Percentiles rank a stretch among this genome's conserved stretches.
phyloP scores from a whole-genome alignment of 108 stramenopile genomes.

The Ochromonas danica region DNA sequence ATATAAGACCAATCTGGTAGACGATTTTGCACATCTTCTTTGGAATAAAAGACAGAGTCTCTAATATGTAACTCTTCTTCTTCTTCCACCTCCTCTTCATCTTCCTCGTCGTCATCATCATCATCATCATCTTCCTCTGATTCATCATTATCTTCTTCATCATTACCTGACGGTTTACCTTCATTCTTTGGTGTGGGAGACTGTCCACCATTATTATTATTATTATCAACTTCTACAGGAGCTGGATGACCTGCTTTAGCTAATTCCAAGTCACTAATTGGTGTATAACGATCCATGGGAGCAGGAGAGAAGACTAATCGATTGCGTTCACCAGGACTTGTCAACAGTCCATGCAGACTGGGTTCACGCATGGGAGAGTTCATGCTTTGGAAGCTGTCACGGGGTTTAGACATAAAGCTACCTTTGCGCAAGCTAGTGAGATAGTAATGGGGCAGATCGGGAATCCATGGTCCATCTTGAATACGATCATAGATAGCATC shows the following conservation, averaged over 20 bases:
- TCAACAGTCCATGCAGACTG: not conserved
- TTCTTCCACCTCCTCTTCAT: not conserved
- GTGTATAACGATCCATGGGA: not conserved
- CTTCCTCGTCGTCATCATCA: not conserved
- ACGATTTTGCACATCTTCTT: not conserved
- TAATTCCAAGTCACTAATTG: not conserved
- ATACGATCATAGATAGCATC: constrained; percentile 29
- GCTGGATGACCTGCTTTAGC: not conserved
- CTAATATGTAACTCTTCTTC: not conserved
- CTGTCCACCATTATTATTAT: too few species aligned
- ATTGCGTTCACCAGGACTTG: not conserved
- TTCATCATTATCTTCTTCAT: not conserved
- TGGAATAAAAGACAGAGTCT: constrained; percentile 10
- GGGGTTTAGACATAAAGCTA: not conserved
- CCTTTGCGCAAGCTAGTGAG: not conserved
- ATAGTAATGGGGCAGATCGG: not conserved
- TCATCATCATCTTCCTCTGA: not conserved
- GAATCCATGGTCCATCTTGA: constrained; percentile 26
- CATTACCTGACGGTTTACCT: not conserved
- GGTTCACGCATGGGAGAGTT: not conserved
- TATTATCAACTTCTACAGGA: too few species aligned
- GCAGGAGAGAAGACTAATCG: constrained; percentile 3
- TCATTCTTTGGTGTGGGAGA: not conserved
- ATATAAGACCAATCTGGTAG: constrained; percentile 35
- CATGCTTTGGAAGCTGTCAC: too few species aligned